A percentile compares a stretch with the other conserved stretches of the same genome.
phyloP scores from a whole-genome alignment of 495 filamentous ascomycete genomes.

The Aspergillus sclerotioniger region DNA sequence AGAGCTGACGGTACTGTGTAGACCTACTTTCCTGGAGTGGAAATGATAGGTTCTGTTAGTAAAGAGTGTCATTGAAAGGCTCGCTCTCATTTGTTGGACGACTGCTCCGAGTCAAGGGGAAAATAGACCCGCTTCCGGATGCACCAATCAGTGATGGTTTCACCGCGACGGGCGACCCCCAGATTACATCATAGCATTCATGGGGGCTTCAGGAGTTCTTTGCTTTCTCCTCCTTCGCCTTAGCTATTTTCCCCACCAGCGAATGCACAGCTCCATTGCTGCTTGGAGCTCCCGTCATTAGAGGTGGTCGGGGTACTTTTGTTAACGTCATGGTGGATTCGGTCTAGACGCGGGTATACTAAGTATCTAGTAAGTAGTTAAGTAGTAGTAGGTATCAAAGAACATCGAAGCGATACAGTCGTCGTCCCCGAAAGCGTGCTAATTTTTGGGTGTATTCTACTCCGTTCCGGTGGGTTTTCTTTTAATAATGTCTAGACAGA shows the following conservation, averaged over 20 bases:
- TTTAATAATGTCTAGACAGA: background rate
- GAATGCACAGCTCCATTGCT: no score
- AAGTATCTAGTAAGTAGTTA: no score
- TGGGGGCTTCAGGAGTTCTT: background rate
- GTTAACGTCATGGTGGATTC: background rate
- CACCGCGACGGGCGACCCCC: background rate
- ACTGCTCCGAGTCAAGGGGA: constrained; percentile 7
- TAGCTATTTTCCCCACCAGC: no score
- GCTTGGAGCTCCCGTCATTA: background rate
- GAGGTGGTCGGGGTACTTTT: background rate
- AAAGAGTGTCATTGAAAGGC: background rate
- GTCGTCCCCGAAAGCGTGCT: no score
- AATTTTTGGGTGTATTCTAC: background rate
- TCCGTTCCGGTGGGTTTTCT: background rate
- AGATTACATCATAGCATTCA: background rate
- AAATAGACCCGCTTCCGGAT: background rate
- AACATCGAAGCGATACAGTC: background rate
- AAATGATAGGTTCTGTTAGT: background rate
- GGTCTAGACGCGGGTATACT: background rate
- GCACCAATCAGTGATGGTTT: background rate
- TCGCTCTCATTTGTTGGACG: constrained; percentile 4
- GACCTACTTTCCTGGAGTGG: background rate
- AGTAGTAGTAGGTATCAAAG: no score
- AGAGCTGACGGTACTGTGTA: background rate
- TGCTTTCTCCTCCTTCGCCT: no score